Evolutionary conservation across 2,329 filamentous ascomycete species (phyloP).

Genomic region (Penicillium polonicum): DNA sequence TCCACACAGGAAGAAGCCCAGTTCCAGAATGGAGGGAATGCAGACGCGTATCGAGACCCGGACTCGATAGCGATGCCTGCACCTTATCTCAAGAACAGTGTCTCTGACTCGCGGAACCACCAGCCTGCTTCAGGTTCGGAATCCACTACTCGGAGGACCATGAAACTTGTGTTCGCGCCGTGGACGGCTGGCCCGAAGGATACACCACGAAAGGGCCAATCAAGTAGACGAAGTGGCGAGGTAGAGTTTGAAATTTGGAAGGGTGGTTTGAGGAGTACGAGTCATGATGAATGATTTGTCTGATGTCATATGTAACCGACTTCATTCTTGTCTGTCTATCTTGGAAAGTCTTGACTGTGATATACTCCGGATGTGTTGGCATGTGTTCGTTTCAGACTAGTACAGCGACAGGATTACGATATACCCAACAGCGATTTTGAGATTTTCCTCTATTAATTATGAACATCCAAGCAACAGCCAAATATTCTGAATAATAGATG

Average conservation of each 20-base stretch:
- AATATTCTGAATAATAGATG: background rate
- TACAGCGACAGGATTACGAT: background rate
- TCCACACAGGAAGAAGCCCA: constrained; percentile 3
- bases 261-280: constrained; percentile 51
- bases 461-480: background rate
- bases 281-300: background rate
- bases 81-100: background rate
- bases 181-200: constrained; percentile 62
- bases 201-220: constrained; percentile 48
- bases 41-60: background rate
- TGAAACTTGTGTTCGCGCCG: constrained; percentile 87
- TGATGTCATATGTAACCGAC: background rate
- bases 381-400: background rate
- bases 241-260: constrained; percentile 74
- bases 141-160: constrained; percentile 61
- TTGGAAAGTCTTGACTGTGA: background rate
- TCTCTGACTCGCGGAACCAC: background rate
- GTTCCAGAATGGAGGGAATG: background rate
- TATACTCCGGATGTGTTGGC: background rate
- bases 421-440: background rate
- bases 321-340: background rate
- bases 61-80: constrained; percentile 9
- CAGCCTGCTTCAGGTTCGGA: constrained; percentile 1
- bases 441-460: background rate
- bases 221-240: constrained; percentile 20